These are phyloP conservation scores for Quercus robur DNA, from an alignment of 306 rosid species.

Conservation along the genomic window DNA sequence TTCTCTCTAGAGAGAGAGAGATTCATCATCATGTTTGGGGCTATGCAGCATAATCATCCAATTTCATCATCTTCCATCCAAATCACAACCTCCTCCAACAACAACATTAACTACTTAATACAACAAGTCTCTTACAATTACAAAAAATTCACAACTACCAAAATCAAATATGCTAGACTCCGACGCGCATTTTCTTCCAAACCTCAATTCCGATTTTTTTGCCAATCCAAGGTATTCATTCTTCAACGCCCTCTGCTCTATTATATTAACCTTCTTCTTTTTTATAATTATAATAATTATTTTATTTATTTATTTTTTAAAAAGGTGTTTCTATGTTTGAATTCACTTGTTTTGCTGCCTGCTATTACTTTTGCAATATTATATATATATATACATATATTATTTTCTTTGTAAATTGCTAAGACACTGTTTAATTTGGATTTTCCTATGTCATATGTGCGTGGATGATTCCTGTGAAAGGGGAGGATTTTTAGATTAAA, in stretches of 20 bases:
- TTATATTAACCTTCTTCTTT: too few relatives aligned
- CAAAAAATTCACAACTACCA: conserved; percentile 11
- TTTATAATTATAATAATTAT: too few relatives aligned
- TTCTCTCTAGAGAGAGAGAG: background rate
- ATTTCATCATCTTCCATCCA: conserved; percentile 9
- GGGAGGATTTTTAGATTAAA: too few relatives aligned
- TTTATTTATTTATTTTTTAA: too few relatives aligned
- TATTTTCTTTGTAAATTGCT: background rate
- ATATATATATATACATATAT: too few relatives aligned
- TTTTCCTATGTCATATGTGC: background rate
- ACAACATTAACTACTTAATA: too few relatives aligned
- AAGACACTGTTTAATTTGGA: background rate
- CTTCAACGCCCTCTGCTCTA: background rate
- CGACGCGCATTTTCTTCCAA: conserved; percentile 13
- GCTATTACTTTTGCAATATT: background rate
- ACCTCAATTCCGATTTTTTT: conserved; percentile 38
- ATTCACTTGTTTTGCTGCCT: background rate
- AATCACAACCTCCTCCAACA: conserved; percentile 25
- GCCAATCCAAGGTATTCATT: conserved; percentile 49
- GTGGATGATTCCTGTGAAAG: too few relatives aligned
- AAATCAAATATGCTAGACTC: conserved; percentile 1
- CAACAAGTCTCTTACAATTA: conserved; percentile 3
- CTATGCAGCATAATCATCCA: background rate
- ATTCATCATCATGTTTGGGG: background rate
- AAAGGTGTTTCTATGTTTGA: too few relatives aligned